Evolutionary conservation across 331 rosid genomes (phyloP), one percentile per base, ranked within the genome.

Genomic region (Arachis monticola): DNA sequence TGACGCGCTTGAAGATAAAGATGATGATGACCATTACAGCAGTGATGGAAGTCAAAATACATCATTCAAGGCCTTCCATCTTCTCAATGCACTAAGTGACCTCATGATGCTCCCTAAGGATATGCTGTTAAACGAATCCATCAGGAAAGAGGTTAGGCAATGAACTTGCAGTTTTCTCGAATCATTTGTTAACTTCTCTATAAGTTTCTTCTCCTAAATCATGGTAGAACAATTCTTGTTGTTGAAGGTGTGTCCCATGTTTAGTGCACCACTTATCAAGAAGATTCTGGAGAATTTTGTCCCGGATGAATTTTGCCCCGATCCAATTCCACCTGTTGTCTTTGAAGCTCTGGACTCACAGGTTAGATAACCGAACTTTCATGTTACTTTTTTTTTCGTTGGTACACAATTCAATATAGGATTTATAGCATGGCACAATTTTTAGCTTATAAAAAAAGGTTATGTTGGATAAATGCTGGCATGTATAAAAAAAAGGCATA

Each of bases 51-150:
- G 85, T 63, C 84, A 76, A 67, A 82, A 77, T 76, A 32, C 90
- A 74, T 82, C 91, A 70, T 87, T 88, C 84, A 92, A 95, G 92
- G 81, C 92, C 46, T 95, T 95, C 67, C 90, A 90, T 85, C 82
- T 88, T 75, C 97, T 95, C 11, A 88, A 95, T 75, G 97, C 98
- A 47, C 83, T 95, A 57, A 95, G 99, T 64, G 99, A 95, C 80
- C 93, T 95, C 78, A 79, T 92, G 90, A 95, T 95, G 98, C 99
- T 95, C 73, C 99, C 99, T 2, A 95, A 95, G 88, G 99, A 95
- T 86, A 79, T 95, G 99, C 88, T 95, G 58, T 79, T 95, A 60
- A 90, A 69, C 64, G 71, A 81, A 81, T 86, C 97, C 74, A 66
- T 92, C 65, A 86, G 98, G 86, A 92, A 84, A 87, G 99, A 95